Evolutionary conservation across 2,329 filamentous ascomycete genomes (phyloP), one percentile per base, ranked within the genome.

Genomic region (Elsinoe ampelina): DNA sequence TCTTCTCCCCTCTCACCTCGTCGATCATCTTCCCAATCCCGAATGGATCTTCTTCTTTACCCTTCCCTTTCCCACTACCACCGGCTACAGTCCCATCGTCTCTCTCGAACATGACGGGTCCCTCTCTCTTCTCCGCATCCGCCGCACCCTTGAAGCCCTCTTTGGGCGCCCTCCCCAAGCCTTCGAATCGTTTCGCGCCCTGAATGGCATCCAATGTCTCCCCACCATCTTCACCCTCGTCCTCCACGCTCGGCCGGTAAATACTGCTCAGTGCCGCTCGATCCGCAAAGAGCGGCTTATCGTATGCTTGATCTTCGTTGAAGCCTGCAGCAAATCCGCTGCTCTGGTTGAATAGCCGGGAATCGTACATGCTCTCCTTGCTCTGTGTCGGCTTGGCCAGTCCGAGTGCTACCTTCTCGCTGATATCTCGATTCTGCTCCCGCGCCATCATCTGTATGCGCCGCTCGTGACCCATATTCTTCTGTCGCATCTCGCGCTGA

Each of bases 301-400:
- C 93, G 74, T 97, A 98, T 0, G 85, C 84, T 67, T 98, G 93
- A 70, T 98, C 93, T 71, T 98, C 93, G 71, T 98, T 98, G 79
- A 96, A 90, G 0, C 92, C 93, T 5, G 67, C 65, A 63, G 90
- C 86, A 68, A 98, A 95, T 0, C 93, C 93, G 64, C 87, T 91
- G 5, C 84, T 86, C 73, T 95, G 89, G 73, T 97, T 96, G 74
- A 98, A 98, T 30, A 98, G 74, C 39, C 93, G 80, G 1, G 90
- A 95, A 73, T 98, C 93, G 75, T 95, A 98, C 93, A 97, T 97
- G 20, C 87, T 85, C 71, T 98, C 93, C 57, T 86, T 86, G 52
- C 85, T 87, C 68, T 93, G 87, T 3, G 93, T 96, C 2, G 93
- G 93, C 71, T 97, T 98, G 5, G 93, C 93, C 50, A 97, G 75